Evolutionary conservation across 1,284 basidiomycete species (phyloP).

Genomic region (Heterobasidion irregulare): DNA sequence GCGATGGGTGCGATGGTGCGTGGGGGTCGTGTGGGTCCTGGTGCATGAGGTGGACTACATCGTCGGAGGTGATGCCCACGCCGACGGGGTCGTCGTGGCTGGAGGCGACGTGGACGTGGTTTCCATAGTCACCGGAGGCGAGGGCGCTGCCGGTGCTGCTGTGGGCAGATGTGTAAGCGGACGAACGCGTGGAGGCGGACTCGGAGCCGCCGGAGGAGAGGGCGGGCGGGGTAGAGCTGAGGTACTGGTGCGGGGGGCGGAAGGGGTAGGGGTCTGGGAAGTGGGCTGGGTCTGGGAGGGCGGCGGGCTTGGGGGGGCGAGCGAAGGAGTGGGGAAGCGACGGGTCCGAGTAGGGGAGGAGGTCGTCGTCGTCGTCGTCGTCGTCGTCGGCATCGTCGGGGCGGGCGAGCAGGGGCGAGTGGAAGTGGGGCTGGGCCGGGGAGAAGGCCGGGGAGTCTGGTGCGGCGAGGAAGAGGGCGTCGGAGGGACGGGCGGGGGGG

Average conservation of each 20-base stretch:
- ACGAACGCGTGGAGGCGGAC: slow-evolving; percentile 64
- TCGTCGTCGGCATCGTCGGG: slow-evolving; percentile 22
- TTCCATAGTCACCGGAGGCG: slow-evolving; percentile 46
- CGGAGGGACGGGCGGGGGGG: slow-evolving; percentile 1
- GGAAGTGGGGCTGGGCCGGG: slow-evolving; percentile 12
- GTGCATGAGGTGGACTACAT: slow-evolving; percentile 51
- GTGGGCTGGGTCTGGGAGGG: slow-evolving; percentile 53
- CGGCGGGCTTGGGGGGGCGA: slow-evolving; percentile 37
- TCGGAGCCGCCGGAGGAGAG: slow-evolving; percentile 64
- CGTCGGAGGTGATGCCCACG: slow-evolving; percentile 54
- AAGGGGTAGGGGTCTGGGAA: slow-evolving; percentile 51
- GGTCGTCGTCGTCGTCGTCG: slow-evolving; percentile 18
- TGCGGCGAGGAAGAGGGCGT: neutral
- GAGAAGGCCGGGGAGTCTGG: slow-evolving; percentile 5
- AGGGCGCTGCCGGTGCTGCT: slow-evolving; percentile 56
- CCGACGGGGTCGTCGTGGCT: slow-evolving; percentile 31
- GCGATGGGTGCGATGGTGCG: slow-evolving; percentile 22
- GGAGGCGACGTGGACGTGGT: slow-evolving; percentile 55
- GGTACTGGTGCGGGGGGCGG: slow-evolving; percentile 30
- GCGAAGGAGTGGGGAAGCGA: slow-evolving; percentile 30
- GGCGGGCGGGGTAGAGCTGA: slow-evolving; percentile 29
- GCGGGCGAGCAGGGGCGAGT: slow-evolving; percentile 8
- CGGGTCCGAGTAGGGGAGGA: slow-evolving; percentile 27
- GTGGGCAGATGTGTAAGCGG: slow-evolving; percentile 71
- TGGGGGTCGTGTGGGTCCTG: slow-evolving; percentile 31